These are phyloP conservation scores for Leptomonas pyrrhocoris DNA, from an alignment of 208 protist species.

Conservation along the genomic window DNA sequence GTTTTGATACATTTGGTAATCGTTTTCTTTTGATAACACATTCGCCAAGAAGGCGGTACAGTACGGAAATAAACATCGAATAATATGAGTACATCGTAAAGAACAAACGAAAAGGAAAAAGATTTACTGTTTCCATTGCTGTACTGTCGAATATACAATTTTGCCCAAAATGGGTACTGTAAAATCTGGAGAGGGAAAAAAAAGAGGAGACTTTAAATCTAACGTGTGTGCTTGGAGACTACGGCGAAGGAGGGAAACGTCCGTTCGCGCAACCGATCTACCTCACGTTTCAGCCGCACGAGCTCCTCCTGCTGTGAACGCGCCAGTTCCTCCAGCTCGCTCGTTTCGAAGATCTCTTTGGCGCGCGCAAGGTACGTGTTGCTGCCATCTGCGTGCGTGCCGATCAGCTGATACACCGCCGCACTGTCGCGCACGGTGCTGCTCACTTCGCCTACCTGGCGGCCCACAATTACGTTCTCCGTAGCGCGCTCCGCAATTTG, in stretches of 20 bases:
- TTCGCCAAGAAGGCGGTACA: not conserved
- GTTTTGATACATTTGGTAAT: too few species aligned
- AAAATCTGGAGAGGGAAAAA: not conserved
- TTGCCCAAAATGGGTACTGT: not conserved
- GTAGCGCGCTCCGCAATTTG: conserved; percentile 77
- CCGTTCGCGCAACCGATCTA: conserved; percentile 86
- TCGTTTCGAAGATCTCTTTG: conserved; percentile 74
- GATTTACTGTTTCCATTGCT: not conserved
- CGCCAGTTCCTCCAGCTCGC: conserved; percentile 86
- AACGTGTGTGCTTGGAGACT: conserved; percentile 76
- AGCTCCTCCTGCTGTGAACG: conserved; percentile 89
- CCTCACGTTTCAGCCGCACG: conserved; percentile 73
- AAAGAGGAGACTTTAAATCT: conserved; percentile 9
- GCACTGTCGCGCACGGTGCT: conserved; percentile 59
- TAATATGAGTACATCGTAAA: not conserved
- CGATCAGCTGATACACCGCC: conserved; percentile 64
- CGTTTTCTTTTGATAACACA: too few species aligned
- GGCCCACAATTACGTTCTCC: conserved; percentile 69
- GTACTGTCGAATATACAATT: not conserved
- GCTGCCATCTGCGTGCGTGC: conserved; percentile 61
- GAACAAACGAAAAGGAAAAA: not conserved
- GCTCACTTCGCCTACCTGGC: conserved; percentile 45
- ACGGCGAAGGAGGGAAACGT: conserved; percentile 93
- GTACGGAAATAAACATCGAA: conserved; percentile 1
- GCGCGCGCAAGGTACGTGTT: conserved; percentile 41